A percentile compares a stretch with the other conserved stretches of the same genome.
phyloP scores from a whole-genome alignment of 495 filamentous ascomycete genomes.

The Aspergillus sparsus region DNA sequence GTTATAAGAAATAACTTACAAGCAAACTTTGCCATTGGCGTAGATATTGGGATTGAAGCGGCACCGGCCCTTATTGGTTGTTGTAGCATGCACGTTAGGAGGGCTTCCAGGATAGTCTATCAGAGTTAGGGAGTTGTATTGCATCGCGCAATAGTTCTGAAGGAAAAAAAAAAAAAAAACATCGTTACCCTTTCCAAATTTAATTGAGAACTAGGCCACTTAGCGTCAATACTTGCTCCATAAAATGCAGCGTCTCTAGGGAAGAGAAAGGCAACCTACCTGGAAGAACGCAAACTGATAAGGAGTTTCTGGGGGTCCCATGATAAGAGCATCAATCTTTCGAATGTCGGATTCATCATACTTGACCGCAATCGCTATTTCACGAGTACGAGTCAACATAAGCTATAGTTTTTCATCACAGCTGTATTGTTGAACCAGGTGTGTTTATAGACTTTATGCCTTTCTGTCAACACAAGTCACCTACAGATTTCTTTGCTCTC shows the following conservation, averaged over 20 bases:
- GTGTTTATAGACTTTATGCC: no score
- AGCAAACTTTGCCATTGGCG: constrained; percentile 82
- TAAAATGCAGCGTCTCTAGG: background rate
- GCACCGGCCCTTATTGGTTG: constrained; percentile 82
- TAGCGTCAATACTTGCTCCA: constrained; percentile 6
- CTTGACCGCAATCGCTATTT: constrained; percentile 78
- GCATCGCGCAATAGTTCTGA: no score
- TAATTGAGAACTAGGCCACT: constrained; percentile 26
- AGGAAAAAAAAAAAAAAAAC: background rate
- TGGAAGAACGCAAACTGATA: constrained; percentile 98
- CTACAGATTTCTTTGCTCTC: constrained; percentile 79
- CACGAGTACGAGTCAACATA: no score
- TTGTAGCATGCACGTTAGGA: constrained; percentile 71
- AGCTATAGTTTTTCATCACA: no score
- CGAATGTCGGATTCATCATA: constrained; percentile 86
- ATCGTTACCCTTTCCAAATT: constrained; percentile 24
- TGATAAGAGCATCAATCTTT: constrained; percentile 82
- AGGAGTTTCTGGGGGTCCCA: constrained; percentile 91
- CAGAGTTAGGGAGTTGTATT: no score
- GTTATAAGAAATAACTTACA: constrained; percentile 55
- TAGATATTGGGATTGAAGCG: constrained; percentile 99
- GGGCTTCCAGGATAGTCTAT: constrained; percentile 86
- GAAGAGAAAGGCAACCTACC: constrained; percentile 47
- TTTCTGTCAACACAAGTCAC: constrained; percentile 24
- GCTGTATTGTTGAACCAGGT: no score